Evolutionary conservation across 345 rosid genomes (phyloP), one percentile per base, ranked within the genome.

Genomic region (Euphorbia lathyris): DNA sequence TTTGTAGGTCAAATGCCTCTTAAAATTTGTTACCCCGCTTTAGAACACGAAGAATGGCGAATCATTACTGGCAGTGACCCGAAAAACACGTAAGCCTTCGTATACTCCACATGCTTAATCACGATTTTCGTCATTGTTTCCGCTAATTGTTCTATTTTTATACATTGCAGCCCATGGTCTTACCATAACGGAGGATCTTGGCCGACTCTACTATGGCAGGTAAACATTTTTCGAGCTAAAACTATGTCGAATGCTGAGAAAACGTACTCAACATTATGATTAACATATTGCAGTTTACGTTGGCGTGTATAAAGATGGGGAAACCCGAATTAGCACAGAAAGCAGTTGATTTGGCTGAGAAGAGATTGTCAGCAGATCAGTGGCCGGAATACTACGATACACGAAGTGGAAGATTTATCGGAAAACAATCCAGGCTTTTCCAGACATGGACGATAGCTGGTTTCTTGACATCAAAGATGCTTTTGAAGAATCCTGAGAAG

Each of bases 191-290:
- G 81, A 56, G 95, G 96, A 65, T 90, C 96, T n/a, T 94, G 96
- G 98, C 98, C 98, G 17, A 90, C 97, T 53, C 89, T 94, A 30
- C 86, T 94, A 13, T 91, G 97, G 98, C 97, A 93, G 86, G 97
- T 90, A 74, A 23, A n/a, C 20, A 7, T 52, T 51, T 65, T 26
- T 2, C 56, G 55, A n/a, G 29, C n/a, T 34, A 34, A 34, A 2
- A 34, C 38, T 34, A 34, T 34, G 38, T 34, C 7, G 38, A 7
- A 34, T 34, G 38, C 38, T 34, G 38, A 7, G n/a, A n/a, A n/a
- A n/a, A n/a, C n/a, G n/a, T n/a, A n/a, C n/a, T n/a, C n/a, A n/a
- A n/a, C n/a, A 34, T 34, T 7, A 34, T 34, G 38, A 34, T 34
- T 7, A 34, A 2, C 38, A 7, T 67, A 4, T 76, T 77, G 40